Evolutionary conservation across 2,329 filamentous ascomycete genomes (phyloP).

Genomic region (Aureobasidium sp.): DNA sequence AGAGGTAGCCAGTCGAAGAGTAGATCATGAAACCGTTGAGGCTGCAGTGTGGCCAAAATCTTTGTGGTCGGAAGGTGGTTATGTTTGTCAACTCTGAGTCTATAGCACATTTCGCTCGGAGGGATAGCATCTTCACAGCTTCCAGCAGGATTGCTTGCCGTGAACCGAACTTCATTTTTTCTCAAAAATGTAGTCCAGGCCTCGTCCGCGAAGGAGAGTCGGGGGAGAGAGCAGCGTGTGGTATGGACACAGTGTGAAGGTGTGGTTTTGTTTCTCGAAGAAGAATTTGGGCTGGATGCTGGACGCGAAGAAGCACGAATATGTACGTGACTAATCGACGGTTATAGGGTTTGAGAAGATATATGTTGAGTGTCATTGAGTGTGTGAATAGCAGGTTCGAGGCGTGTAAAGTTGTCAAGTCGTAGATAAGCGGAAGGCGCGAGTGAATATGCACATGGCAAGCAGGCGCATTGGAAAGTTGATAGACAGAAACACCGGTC

Average conservation of each 20-base stretch:
- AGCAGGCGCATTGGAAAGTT: not conserved
- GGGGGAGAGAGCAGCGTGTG: not conserved
- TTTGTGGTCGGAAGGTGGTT: not conserved
- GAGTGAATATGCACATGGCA: not conserved
- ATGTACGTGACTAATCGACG: not conserved
- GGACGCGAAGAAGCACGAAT: not conserved
- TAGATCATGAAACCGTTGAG: not conserved
- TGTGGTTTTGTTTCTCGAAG: not conserved
- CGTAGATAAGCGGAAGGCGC: not conserved
- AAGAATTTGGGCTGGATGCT: not conserved
- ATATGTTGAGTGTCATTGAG: not conserved
- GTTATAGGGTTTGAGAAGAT: not conserved
- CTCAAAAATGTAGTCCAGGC: too few species aligned
- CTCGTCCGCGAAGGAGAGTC: not conserved
- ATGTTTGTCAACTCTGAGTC: not conserved
- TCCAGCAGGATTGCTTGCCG: not conserved
- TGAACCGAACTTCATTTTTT: not conserved
- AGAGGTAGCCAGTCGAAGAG: not conserved
- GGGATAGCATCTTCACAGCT: not conserved
- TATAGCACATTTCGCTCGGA: not conserved
- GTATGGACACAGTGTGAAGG: too few species aligned
- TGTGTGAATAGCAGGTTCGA: not conserved
- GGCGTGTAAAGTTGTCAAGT: not conserved
- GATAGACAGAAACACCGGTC: conserved; percentile 9
- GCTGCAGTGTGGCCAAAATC: not conserved